phyloP scores from a whole-genome alignment of 805 yeast species.

The Yarrowia keelungensis region DNA sequence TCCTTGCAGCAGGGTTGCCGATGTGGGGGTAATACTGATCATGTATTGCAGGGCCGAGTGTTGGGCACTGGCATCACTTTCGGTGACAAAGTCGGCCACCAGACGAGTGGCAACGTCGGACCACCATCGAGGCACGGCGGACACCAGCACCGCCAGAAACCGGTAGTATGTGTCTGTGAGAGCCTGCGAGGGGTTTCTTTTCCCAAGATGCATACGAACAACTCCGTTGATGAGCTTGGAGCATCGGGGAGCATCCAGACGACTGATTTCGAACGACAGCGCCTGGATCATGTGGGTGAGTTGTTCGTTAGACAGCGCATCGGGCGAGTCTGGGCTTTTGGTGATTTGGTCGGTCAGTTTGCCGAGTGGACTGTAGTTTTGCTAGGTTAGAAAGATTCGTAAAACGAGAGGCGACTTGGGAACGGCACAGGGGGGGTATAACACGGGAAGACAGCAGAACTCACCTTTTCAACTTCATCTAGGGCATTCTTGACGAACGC shows the following conservation, averaged over 20 bases:
- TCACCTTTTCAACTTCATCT: slow-evolving; percentile 67
- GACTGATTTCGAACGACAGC: slow-evolving; percentile 68
- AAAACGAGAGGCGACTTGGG: neutral
- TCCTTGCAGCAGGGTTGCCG: slow-evolving; percentile 67
- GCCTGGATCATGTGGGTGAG: slow-evolving; percentile 62
- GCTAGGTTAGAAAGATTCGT: slow-evolving; percentile 43
- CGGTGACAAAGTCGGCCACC: slow-evolving; percentile 62
- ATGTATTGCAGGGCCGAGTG: slow-evolving; percentile 73
- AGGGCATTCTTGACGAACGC: slow-evolving; percentile 69
- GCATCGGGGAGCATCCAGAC: slow-evolving; percentile 63
- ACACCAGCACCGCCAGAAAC: slow-evolving; percentile 78
- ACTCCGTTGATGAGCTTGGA: slow-evolving; percentile 67
- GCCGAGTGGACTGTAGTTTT: slow-evolving; percentile 63
- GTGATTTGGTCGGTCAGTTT: slow-evolving; percentile 65
- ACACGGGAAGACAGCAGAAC: slow-evolving; percentile 41
- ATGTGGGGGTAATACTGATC: slow-evolving; percentile 79
- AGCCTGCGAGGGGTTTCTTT: slow-evolving; percentile 49
- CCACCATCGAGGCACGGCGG: slow-evolving; percentile 90
- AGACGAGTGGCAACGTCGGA: slow-evolving; percentile 75
- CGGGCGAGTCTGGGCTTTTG: slow-evolving; percentile 60
- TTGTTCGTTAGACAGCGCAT: slow-evolving; percentile 61
- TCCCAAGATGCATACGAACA: slow-evolving; percentile 62
- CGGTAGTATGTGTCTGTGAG: slow-evolving; percentile 66
- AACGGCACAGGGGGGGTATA: neutral
- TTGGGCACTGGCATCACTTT: slow-evolving; percentile 54